Percentiles rank a stretch among this genome's conserved stretches.
Evolutionary conservation across 2,329 filamentous ascomycete species (phyloP).

Genomic region (Stemphylium lycopersici): DNA sequence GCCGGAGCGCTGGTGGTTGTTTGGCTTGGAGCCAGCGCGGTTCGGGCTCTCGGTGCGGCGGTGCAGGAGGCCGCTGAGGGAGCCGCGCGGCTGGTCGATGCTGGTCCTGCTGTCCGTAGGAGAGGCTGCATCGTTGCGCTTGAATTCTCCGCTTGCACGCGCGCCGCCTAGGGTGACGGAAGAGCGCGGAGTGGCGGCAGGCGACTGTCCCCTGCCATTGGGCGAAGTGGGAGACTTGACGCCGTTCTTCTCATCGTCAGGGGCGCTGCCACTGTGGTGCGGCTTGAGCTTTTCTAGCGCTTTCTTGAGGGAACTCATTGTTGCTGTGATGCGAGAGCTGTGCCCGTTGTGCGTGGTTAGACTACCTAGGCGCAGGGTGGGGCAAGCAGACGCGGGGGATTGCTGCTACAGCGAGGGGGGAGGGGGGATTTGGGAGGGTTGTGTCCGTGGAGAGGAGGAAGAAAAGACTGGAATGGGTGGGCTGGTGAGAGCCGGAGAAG

Average conservation of each 20-base stretch:
- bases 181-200: constrained; percentile 34
- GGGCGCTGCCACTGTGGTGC: constrained; percentile 36
- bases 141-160: constrained; percentile 44
- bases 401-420: constrained; percentile 7
- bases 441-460: neutral
- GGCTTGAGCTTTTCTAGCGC: constrained; percentile 53
- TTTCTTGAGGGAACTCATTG: constrained; percentile 53
- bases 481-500: too few species aligned
- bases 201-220: constrained; percentile 35
- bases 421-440: neutral
- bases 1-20: constrained; percentile 31
- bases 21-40: constrained; percentile 28
- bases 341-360: constrained; percentile 35
- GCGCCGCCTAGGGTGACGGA: constrained; percentile 35
- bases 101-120: constrained; percentile 41
- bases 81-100: constrained; percentile 36
- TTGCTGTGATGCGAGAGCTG: constrained; percentile 25
- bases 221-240: constrained; percentile 33
- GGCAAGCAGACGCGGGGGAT: constrained; percentile 29
- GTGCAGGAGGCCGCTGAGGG: constrained; percentile 45
- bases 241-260: constrained; percentile 45
- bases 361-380: constrained; percentile 35
- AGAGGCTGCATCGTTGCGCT: constrained; percentile 37
- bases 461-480: neutral
- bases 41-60: constrained; percentile 46